These are phyloP conservation scores for Pseudogymnoascus sp. DNA, from an alignment of 2,329 filamentous ascomycete genomes.

Conservation along the genomic window DNA sequence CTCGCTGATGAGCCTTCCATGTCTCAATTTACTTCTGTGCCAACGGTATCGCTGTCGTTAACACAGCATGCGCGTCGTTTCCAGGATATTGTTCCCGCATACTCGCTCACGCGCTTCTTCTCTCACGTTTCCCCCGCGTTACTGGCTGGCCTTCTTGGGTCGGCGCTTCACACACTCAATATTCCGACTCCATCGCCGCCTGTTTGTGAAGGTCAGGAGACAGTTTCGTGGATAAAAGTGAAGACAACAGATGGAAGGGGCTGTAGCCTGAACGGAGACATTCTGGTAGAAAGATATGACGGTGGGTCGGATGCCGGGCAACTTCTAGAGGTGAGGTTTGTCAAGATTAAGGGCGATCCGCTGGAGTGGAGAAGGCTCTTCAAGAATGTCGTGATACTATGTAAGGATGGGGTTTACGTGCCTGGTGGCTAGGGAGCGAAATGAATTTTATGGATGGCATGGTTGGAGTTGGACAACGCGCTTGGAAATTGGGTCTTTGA, in stretches of 20 bases:
- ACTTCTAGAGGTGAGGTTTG: conserved; percentile 77
- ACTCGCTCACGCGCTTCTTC: conserved; percentile 86
- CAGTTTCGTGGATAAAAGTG: conserved; percentile 55
- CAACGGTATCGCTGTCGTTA: conserved; percentile 70
- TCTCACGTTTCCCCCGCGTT: conserved; percentile 69
- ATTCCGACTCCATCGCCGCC: conserved; percentile 55
- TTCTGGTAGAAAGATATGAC: conserved; percentile 61
- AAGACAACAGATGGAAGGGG: conserved; percentile 65
- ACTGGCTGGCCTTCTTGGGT: conserved; percentile 71
- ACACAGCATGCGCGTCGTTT: conserved; percentile 87
- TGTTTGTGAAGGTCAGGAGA: conserved; percentile 38
- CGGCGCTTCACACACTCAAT: conserved; percentile 77
- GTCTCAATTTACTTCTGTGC: conserved; percentile 75
- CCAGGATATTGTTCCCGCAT: conserved; percentile 81
- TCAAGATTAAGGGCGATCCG: conserved; percentile 92
- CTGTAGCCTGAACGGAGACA: conserved; percentile 67
- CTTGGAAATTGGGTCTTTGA: neutral
- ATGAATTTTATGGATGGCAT: neutral
- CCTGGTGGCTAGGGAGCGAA: conserved; percentile 30
- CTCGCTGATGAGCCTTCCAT: conserved; percentile 81
- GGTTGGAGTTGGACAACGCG: conserved; percentile 1
- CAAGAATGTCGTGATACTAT: conserved; percentile 85
- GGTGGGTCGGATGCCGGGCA: conserved; percentile 36
- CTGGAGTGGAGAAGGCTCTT: conserved; percentile 95
- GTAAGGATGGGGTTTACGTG: conserved; percentile 73